Conservation (phyloP, 495 filamentous ascomycete genomes). For the Hyaloscypha bicolor region DNA sequence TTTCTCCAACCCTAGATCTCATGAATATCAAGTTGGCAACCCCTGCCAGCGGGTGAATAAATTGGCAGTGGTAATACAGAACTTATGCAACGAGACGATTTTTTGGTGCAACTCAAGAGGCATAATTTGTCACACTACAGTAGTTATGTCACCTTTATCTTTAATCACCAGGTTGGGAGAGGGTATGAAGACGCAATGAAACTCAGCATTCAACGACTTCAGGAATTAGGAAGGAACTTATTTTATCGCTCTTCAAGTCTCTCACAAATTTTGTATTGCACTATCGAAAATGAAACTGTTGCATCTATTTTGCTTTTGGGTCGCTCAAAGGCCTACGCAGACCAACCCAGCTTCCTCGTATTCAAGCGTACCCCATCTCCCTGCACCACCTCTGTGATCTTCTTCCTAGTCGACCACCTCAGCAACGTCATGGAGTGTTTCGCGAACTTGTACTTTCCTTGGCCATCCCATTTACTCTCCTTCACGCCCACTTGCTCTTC, state of each 20-base stretch:
- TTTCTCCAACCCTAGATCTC: neutral
- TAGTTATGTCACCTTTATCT: too few relatives aligned
- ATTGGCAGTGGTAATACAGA: too few relatives aligned
- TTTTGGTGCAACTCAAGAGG: neutral
- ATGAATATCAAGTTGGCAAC: neutral
- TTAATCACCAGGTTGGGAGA: too few relatives aligned
- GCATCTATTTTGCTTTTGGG: neutral
- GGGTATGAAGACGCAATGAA: too few relatives aligned
- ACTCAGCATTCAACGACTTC: too few relatives aligned
- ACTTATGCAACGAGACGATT: too few relatives aligned
- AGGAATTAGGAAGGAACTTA: too few relatives aligned
- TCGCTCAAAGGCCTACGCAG: neutral
- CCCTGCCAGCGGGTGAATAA: too few relatives aligned
- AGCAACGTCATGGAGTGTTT: conserved; percentile 69
- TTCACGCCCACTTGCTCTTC: conserved; percentile 60
- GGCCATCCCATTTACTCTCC: conserved; percentile 63
- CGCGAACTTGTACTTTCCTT: conserved; percentile 59
- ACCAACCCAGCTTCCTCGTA: conserved; percentile 32
- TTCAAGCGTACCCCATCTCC: conserved; percentile 20
- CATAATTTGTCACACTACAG: neutral
- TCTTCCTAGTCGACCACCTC: conserved; percentile 59
- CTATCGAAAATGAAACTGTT: neutral
- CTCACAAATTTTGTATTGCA: too few relatives aligned
- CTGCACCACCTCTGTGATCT: conserved; percentile 20
- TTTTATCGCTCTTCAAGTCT: too few relatives aligned